These are phyloP conservation scores for Kwoniella heveanensis DNA, from an alignment of 768 basidiomycete genomes.

Conservation along the genomic window DNA sequence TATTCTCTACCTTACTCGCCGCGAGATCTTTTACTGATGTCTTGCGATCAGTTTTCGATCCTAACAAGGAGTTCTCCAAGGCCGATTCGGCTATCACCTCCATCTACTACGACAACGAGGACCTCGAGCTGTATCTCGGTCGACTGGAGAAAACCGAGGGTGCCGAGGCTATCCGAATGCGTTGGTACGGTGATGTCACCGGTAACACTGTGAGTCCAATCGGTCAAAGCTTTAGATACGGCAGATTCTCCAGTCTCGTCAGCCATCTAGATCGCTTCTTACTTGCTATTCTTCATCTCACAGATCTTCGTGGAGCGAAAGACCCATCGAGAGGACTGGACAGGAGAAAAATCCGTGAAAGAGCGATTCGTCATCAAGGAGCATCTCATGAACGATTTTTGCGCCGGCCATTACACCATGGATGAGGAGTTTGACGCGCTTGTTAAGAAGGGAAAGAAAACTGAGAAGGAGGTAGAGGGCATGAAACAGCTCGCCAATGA, in stretches of 20 bases:
- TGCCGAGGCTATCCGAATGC: slow-evolving; percentile 90
- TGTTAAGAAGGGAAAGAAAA: slow-evolving; percentile 87
- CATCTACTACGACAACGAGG: slow-evolving; percentile 95
- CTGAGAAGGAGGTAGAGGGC: slow-evolving; percentile 80
- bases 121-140: slow-evolving; percentile 92
- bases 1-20: background rate
- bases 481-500: slow-evolving; percentile 98
- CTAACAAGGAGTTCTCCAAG: slow-evolving; percentile 85
- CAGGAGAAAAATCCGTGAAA: slow-evolving; percentile 97
- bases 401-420: slow-evolving; percentile 86
- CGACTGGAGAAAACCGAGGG: slow-evolving; percentile 98
- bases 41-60: slow-evolving; percentile 72
- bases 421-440: slow-evolving; percentile 87
- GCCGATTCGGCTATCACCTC: slow-evolving; percentile 93
- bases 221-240: too few species aligned
- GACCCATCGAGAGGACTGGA: slow-evolving; percentile 93
- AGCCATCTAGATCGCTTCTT: background rate
- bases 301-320: slow-evolving; percentile 60
- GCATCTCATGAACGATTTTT: slow-evolving; percentile 85
- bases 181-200: slow-evolving; percentile 93
- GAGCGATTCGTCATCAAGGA: slow-evolving; percentile 95
- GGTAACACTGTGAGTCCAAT: slow-evolving; percentile 68
- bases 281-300: background rate
- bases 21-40: background rate
- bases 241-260: too few species aligned